Conservation (phyloP, 257 asterid species). For the Verbena officinalis region DNA sequence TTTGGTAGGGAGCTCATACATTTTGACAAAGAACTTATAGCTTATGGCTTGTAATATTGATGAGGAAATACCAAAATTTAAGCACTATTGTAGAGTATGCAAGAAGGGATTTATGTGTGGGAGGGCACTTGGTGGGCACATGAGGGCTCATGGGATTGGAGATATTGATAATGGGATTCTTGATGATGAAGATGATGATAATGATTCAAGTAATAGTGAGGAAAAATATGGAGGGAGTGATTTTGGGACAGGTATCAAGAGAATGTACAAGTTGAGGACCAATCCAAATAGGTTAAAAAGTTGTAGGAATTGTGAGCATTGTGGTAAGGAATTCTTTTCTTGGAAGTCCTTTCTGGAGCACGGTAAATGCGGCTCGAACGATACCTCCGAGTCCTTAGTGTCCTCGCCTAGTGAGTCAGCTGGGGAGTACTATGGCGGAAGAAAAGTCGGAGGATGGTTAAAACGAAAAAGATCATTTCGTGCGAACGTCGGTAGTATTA, state of each 20-base stretch:
- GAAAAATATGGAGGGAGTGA: slow-evolving; percentile 47
- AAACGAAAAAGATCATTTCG: slow-evolving; percentile 79
- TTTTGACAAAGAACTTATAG: no score
- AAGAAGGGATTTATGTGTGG: slow-evolving; percentile 97
- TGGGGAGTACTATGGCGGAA: slow-evolving; percentile 41
- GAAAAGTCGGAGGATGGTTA: slow-evolving; percentile 45
- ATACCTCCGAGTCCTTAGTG: slow-evolving; percentile 64
- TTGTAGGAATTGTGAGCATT: slow-evolving; percentile 73
- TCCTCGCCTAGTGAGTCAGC: slow-evolving; percentile 51
- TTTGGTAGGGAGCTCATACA: not conserved
- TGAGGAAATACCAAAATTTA: slow-evolving; percentile 49
- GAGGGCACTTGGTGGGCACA: slow-evolving; percentile 91
- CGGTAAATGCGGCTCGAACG: slow-evolving; percentile 78
- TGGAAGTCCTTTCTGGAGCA: slow-evolving; percentile 97
- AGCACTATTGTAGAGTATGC: slow-evolving; percentile 86
- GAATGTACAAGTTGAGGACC: slow-evolving; percentile 76
- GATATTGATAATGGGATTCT: slow-evolving; percentile 50
- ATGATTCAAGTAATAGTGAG: slow-evolving; percentile 78
- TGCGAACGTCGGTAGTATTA: slow-evolving; percentile 53
- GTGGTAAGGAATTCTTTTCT: slow-evolving; percentile 84
- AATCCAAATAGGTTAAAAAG: slow-evolving; percentile 85
- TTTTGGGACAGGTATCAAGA: slow-evolving; percentile 42
- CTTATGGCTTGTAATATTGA: slow-evolving; percentile 53
- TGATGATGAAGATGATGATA: slow-evolving; percentile 59
- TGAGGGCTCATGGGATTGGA: slow-evolving; percentile 94